Evolutionary conservation across 1,139 yeast species (phyloP), one percentile per base, ranked within the genome.

Genomic region (Blastobotrys aristatus): DNA sequence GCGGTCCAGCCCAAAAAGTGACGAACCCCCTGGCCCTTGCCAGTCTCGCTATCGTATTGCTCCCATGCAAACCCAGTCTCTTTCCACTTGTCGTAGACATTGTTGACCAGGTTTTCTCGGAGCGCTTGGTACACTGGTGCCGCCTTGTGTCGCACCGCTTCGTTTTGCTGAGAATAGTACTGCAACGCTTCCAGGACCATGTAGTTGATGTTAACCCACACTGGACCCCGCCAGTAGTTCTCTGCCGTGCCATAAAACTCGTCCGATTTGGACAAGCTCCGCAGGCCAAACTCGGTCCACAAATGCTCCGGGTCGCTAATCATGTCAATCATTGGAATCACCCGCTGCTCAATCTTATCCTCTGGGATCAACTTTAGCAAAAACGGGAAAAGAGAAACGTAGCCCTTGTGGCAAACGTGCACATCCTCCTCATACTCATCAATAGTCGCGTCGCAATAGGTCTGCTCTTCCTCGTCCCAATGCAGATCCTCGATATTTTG

Each of bases 1-100:
- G 96, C 81, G 0, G 97, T 82, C 98, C 98, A 92, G 2, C 98
- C 98, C 41, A 89, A 73, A 68, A 92, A 92, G 62, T 88, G 92
- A 63, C 85, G 83, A 4, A 92, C 94, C 7, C 97, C 89, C 58
- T 79, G 79, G 1, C 90, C 86, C 2, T 66, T 64, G 1, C 98
- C 98, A 3, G 81, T 79, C 27, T 61, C 65, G 52, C 88, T 94
- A 56, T 87, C 82, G 63, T 92, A 92, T 61, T 89, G 95, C 59
- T 92, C 98, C 84, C 89, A 92, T 3, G 88, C 88, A 61, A 76
- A 86, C 0, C 96, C 96, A 0, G 95, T 84, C 32, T 69, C 63
- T 50, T 75, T 61, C 87, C 95, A 89, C 58, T 85, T 79, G 20
- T 72, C 64, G 60, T 72, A 79, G 5, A 88, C 79, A 56, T 86